phyloP scores from a whole-genome alignment of 2,329 filamentous ascomycete genomes.

The Botrytis tulipae region DNA sequence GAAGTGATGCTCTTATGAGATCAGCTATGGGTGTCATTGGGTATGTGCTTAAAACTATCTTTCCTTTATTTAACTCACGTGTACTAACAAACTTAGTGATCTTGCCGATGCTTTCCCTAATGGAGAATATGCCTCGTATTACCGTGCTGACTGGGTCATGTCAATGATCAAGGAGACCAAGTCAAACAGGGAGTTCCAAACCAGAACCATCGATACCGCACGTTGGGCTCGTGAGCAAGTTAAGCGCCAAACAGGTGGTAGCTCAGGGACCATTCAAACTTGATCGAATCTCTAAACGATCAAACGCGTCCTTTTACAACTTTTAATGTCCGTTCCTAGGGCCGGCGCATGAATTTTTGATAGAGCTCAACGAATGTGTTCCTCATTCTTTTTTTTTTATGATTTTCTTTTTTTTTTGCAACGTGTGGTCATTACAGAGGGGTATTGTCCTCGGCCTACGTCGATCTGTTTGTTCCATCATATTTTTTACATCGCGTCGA shows the following conservation, averaged over 20 bases:
- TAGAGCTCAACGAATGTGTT: constrained; percentile 30
- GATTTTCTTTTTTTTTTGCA: constrained; percentile 30
- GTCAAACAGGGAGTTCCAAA: constrained; percentile 79
- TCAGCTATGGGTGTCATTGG: constrained; percentile 97
- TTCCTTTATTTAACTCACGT: neutral
- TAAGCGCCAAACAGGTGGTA: constrained; percentile 75
- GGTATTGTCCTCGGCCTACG: constrained; percentile 40
- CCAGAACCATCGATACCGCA: constrained; percentile 87
- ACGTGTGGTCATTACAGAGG: constrained; percentile 36
- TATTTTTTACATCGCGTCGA: constrained; percentile 8
- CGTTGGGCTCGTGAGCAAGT: constrained; percentile 97
- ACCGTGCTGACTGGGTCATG: constrained; percentile 89
- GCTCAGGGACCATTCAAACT: constrained; percentile 38
- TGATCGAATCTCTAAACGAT: constrained; percentile 29
- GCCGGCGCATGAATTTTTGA: constrained; percentile 30
- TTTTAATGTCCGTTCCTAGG: constrained; percentile 32
- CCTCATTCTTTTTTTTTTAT: constrained; percentile 22
- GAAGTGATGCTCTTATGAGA: constrained; percentile 86
- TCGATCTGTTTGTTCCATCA: constrained; percentile 18
- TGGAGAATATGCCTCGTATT: constrained; percentile 79
- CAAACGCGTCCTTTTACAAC: constrained; percentile 28
- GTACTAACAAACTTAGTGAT: constrained; percentile 58
- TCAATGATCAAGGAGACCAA: constrained; percentile 89
- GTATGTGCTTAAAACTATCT: constrained; percentile 50
- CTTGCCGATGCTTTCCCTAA: constrained; percentile 90